Evolutionary conservation across 2,329 filamentous ascomycete species (phyloP), one percentile per base, ranked within the genome.

Genomic region (Scorias spongiosa): DNA sequence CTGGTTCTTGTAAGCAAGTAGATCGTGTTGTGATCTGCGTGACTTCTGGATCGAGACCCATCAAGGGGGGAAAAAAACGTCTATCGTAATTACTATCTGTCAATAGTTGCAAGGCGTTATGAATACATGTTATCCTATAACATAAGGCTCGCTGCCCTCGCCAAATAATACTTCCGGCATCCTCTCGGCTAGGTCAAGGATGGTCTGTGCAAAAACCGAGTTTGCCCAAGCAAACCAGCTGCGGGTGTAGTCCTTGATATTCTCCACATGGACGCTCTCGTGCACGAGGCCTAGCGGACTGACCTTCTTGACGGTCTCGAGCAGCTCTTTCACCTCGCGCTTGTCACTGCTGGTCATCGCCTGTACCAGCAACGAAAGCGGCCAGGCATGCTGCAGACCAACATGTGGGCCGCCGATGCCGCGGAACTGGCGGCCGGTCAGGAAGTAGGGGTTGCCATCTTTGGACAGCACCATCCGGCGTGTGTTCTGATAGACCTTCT

Each of bases 191-290:
- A 98, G 60, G 66, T 95, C 86, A 42, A 98, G 66, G 39, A 98
- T 85, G 0, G 88, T 93, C 62, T 86, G 81, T 11, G 89, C 87
- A 64, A 94, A 96, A 10, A 98, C 86, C 1, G 86, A 91, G 54
- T 98, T 98, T 10, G 91, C 91, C 91, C 88, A 96, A 2, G 89
- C 86, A 61, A 96, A 96, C 89, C 89, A 96, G 57, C 82, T 86
- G 50, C 87, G 72, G 1, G 89, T 95, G 62, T 91, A 96, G 32
- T 75, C 69, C 36, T 63, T 65, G 29, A 71, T 65, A 46, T 74
- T 66, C 48, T 89, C 79, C 5, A 96, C 89, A 55, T 94, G 78
- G 36, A 98, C 78, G 54, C 84, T 93, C 66, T 98, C 91, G 56
- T 98, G 89, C 2, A 98, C 72, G 41, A 98, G 66, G 0, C 91